These are phyloP conservation scores for Fonsecaea multimorphosa DNA, from an alignment of 2,329 filamentous ascomycete genomes.

Conservation along the genomic window DNA sequence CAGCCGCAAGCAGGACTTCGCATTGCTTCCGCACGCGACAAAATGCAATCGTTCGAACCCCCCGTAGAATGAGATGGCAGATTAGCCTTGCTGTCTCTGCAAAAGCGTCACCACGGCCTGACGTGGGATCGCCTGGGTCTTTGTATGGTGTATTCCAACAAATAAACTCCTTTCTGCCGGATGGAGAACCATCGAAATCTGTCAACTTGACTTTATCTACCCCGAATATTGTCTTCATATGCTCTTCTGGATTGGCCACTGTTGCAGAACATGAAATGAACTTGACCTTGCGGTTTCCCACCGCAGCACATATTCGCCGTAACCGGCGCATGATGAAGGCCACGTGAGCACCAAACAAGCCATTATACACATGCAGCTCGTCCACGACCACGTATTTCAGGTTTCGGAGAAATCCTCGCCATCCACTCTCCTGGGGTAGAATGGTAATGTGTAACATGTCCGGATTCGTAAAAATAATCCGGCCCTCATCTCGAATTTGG, in stretches of 20 bases:
- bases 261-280: conserved; percentile 98
- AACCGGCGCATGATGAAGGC: conserved; percentile 92
- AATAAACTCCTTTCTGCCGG: conserved; percentile 89
- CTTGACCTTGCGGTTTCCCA: conserved; percentile 82
- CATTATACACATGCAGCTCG: conserved; percentile 96
- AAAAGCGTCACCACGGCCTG: conserved; percentile 81
- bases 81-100: conserved; percentile 88
- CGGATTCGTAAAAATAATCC: conserved; percentile 96
- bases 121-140: conserved; percentile 83
- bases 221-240: conserved; percentile 95
- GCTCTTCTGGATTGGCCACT: conserved; percentile 86
- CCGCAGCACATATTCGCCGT: conserved; percentile 82
- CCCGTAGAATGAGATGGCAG: conserved; percentile 84
- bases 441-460: conserved; percentile 98
- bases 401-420: conserved; percentile 87
- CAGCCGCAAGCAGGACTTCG: conserved; percentile 78
- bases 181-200: conserved; percentile 91
- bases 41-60: conserved; percentile 91
- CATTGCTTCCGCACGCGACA: conserved; percentile 87
- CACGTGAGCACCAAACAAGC: conserved; percentile 90
- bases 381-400: conserved; percentile 88
- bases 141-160: conserved; percentile 98
- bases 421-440: conserved; percentile 85
- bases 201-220: conserved; percentile 79
- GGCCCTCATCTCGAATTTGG: conserved; percentile 80